These are phyloP conservation scores for Neopestalotiopsis sp. DNA, from an alignment of 2,329 filamentous ascomycete species.

Conservation along the genomic window DNA sequence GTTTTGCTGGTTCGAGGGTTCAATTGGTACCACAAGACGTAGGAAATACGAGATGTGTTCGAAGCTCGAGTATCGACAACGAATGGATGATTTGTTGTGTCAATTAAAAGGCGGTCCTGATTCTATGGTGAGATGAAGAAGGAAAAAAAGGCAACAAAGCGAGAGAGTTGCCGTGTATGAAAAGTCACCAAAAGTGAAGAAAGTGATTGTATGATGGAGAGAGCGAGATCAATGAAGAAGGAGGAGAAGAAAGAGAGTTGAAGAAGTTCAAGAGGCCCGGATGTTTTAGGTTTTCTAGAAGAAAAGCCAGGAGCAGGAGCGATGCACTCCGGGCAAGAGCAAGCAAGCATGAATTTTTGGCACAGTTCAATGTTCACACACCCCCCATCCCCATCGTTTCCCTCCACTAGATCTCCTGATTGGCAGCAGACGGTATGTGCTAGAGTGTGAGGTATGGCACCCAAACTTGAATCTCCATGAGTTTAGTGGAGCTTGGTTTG, in stretches of 20 bases:
- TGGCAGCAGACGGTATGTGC: neutral
- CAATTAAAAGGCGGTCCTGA: slow-evolving; percentile 18
- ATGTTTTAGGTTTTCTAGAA: slow-evolving; percentile 4
- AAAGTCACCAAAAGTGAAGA: neutral
- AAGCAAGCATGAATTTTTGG: neutral
- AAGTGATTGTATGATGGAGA: slow-evolving; percentile 15
- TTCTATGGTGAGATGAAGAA: slow-evolving; percentile 21
- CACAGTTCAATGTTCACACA: neutral
- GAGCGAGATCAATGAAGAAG: slow-evolving; percentile 14
- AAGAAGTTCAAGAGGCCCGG: neutral
- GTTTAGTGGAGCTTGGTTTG: too few relatives aligned
- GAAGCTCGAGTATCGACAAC: slow-evolving; percentile 10
- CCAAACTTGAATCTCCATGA: too few relatives aligned
- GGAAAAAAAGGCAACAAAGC: slow-evolving; percentile 18
- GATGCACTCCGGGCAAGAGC: neutral
- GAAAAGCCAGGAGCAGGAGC: neutral
- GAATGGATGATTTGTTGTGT: slow-evolving; percentile 3
- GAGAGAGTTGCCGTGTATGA: slow-evolving; percentile 19
- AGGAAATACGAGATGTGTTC: slow-evolving; percentile 5
- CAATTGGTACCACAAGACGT: slow-evolving; percentile 17
- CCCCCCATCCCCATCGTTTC: neutral
- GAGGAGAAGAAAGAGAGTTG: slow-evolving; percentile 19
- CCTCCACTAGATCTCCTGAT: neutral
- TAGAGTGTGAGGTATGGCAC: neutral
- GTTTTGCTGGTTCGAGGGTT: slow-evolving; percentile 15